Percentiles rank a stretch among this genome's conserved stretches.
Evolutionary conservation across 1,284 basidiomycete genomes (phyloP).

Genomic region (Trichosporon ovoides): DNA sequence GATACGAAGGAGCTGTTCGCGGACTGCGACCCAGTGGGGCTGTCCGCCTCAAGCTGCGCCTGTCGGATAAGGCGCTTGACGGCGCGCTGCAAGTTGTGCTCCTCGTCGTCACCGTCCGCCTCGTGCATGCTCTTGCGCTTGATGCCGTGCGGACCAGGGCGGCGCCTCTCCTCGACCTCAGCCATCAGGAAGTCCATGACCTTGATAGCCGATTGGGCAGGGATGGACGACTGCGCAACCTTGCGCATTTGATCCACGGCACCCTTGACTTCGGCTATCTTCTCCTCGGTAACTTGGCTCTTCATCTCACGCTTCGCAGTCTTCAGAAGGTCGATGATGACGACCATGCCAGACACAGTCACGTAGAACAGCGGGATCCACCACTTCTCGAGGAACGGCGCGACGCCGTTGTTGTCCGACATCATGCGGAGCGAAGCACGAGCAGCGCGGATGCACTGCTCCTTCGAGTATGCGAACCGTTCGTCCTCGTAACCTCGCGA

Average conservation of each 20-base stretch:
- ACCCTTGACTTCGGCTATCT: slow-evolving; percentile 44
- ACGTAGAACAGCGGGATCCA: slow-evolving; percentile 49
- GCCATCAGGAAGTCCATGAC: slow-evolving; percentile 49
- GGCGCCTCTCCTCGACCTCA: slow-evolving; percentile 45
- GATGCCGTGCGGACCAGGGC: slow-evolving; percentile 31
- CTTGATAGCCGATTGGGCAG: slow-evolving; percentile 45
- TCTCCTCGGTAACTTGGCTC: slow-evolving; percentile 38
- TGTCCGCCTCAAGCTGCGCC: slow-evolving; percentile 42
- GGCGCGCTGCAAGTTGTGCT: slow-evolving; percentile 44
- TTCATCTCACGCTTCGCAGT: slow-evolving; percentile 41
- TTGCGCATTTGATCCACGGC: slow-evolving; percentile 44
- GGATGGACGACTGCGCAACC: slow-evolving; percentile 45
- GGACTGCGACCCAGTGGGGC: slow-evolving; percentile 19
- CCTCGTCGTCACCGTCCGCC: slow-evolving; percentile 32
- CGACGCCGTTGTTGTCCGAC: slow-evolving; percentile 39
- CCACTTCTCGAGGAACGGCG: slow-evolving; percentile 50
- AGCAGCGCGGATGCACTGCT: slow-evolving; percentile 49
- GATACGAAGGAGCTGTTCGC: slow-evolving; percentile 15
- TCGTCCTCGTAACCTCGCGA: slow-evolving; percentile 46
- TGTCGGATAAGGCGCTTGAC: slow-evolving; percentile 49
- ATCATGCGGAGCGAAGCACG: slow-evolving; percentile 48
- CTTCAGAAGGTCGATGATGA: slow-evolving; percentile 49
- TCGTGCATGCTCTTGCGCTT: slow-evolving; percentile 40
- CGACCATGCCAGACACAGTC: slow-evolving; percentile 46
- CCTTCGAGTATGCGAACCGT: slow-evolving; percentile 48